Evolutionary conservation across 2,329 filamentous ascomycete genomes (phyloP), one percentile per base, ranked within the genome.

Genomic region (Lecanicillium sp.): DNA sequence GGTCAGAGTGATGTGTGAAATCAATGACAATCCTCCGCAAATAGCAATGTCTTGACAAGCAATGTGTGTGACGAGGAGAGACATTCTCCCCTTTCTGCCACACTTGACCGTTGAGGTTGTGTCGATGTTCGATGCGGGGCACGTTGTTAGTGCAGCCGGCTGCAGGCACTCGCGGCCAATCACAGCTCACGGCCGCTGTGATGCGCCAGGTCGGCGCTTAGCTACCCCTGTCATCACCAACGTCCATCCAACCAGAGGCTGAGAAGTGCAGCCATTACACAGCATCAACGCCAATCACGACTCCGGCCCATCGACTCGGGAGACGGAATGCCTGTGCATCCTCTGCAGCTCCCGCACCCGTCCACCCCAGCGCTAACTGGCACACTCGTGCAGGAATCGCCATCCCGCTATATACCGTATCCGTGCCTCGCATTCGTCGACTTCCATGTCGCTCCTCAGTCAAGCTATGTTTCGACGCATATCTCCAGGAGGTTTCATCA

Each of bases 381-480:
- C 59, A 63, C 53, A 60, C 64, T 65, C 54, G 56, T 52, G 52
- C 55, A 55, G 59, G 58, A 62, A 59, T 71, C 68, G 71, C 58
- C 65, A 25, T 70, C 62, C 66, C 68, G 68, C 70, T 73, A 74
- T 73, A 73, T 74, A 74, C 71, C 64, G 61, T 60, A 62, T 63
- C 55, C 54, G 55, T 58, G 60, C 64, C 63, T 62, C 59, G 57
- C 56, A 43, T 56, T 50, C 54, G 58, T 54, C 55, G 54, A 56
- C 50, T 55, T 58, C 59, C 60, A 63, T 63, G 62, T 63, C 58
- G 55, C 51, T 62, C 67, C 58, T 63, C 62, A 54, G 60, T 66
- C 65, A 63, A 51, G 56, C 60, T 61, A 64, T 65, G 70, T 73
- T 72, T 72, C 67, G 66, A 59, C 55, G 16, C 14, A 52, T 57